Evolutionary conservation across 169 alveolate species (phyloP).

Genomic region (Cryptosporidium baileyi): DNA sequence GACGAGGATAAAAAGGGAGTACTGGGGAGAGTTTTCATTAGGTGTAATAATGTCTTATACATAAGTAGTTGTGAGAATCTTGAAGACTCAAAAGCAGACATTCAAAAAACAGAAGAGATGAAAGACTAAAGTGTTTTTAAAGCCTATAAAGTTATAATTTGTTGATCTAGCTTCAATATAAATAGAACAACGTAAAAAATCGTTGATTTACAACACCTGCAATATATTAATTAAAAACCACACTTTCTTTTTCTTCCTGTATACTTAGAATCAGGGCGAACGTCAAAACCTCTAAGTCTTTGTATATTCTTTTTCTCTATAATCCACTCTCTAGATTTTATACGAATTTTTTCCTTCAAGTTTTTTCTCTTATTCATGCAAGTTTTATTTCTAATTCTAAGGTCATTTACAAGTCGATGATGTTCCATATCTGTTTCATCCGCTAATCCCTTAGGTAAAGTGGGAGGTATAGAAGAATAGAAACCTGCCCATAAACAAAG

Average conservation of each 20-base stretch:
- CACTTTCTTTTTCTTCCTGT: constrained; percentile 92
- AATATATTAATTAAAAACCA: constrained; percentile 72
- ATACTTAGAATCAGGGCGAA: constrained; percentile 92
- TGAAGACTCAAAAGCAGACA: constrained; percentile 64
- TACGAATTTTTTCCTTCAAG: constrained; percentile 60
- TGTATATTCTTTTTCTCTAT: constrained; percentile 91
- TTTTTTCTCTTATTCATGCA: constrained; percentile 29
- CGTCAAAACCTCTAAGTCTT: constrained; percentile 88
- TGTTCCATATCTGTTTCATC: constrained; percentile 72
- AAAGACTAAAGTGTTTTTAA: not conserved
- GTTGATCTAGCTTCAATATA: not conserved
- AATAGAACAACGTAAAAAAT: not conserved
- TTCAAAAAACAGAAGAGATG: not conserved
- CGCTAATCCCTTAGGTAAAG: constrained; percentile 72
- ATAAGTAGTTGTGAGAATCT: constrained; percentile 77
- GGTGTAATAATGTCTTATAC: constrained; percentile 87
- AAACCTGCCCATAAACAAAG: constrained; percentile 92
- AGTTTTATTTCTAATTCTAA: not conserved
- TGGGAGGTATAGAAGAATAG: constrained; percentile 73
- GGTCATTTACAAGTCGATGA: no score
- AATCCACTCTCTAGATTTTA: constrained; percentile 87
- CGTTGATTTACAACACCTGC: not conserved
- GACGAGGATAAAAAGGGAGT: constrained; percentile 89
- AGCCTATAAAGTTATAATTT: not conserved
- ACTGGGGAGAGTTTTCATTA: constrained; percentile 85